Conservation (phyloP, 352 stramenopile species). For the Phytophthora podocarpi region DNA sequence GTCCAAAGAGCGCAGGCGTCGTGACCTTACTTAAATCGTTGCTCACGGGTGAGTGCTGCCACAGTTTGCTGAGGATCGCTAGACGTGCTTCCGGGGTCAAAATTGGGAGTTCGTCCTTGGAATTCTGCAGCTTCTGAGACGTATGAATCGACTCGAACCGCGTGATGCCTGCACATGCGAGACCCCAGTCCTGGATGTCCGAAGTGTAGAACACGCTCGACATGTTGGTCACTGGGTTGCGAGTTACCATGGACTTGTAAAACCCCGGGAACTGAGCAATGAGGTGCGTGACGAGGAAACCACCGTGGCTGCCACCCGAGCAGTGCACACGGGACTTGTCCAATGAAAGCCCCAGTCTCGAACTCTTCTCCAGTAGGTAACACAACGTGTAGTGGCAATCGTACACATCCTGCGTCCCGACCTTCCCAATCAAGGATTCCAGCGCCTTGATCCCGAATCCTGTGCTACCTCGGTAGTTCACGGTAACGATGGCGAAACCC, state of each 20-base stretch:
- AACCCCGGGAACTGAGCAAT: conserved; percentile 94
- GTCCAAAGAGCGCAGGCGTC: conserved; percentile 91
- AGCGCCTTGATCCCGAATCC: conserved; percentile 92
- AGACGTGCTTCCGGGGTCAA: conserved; percentile 54
- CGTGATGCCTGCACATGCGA: conserved; percentile 84
- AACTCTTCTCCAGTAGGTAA: conserved; percentile 68
- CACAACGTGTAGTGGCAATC: conserved; percentile 90
- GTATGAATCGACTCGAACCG: conserved; percentile 89
- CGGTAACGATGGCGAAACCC: conserved; percentile 91
- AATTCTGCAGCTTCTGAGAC: conserved; percentile 51
- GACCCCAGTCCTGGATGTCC: conserved; percentile 97
- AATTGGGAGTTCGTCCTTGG: conserved; percentile 30
- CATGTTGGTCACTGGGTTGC: conserved; percentile 96
- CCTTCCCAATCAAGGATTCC: conserved; percentile 89
- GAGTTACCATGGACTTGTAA: conserved; percentile 90
- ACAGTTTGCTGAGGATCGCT: conserved; percentile 82
- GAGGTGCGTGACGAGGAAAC: conserved; percentile 93
- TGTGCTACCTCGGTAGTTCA: conserved; percentile 97
- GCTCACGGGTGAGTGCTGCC: conserved; percentile 86
- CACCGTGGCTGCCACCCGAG: conserved; percentile 95
- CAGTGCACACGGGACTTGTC: conserved; percentile 88
- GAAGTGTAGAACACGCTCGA: conserved; percentile 92
- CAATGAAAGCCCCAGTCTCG: conserved; percentile 48
- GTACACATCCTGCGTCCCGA: conserved; percentile 93
- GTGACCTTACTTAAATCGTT: conserved; percentile 86